Evolutionary conservation across 345 rosid species (phyloP), one percentile per base, ranked within the genome.

Genomic region (Anacardium occidentale): DNA sequence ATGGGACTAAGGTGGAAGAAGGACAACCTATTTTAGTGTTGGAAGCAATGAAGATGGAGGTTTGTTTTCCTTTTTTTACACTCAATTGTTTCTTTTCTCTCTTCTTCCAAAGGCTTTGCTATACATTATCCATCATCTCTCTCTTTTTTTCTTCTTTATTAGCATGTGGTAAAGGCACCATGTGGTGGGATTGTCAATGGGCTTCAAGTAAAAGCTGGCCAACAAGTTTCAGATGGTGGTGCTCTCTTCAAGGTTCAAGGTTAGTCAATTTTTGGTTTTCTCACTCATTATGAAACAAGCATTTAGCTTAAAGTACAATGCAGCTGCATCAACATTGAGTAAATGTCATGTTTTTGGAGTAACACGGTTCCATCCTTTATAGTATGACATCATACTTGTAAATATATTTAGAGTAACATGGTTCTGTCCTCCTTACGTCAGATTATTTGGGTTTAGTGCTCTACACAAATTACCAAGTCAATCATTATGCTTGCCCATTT

Each of bases 21-120:
- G 97, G 90, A 40, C 97, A 90, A 79, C 91, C 95, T 57, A 75
- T 92, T 20, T 69, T 94, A 70, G 97, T 94, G 78, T 75, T 94
- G 51, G 98, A 92, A 82, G 98, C 97, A 74, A 94, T 92, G 98
- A 94, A 94, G 85, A 94, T 94, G 98, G 98, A 94, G 98, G 98
- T 90, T 68, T 47, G 85, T 77, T 52, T 50, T 12, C 25, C 61
- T 58, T 40, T 71, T 13, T 34, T 62, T 66, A 54, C 47, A 37
- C 1, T 5, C 42, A 26, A 57, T 59, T 34, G 26, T 37, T 42
- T 55, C 0, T 9, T 66, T 75, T 20, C 20, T 42, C 59, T 5
- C 5, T 7, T 53, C 52, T 60, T 34, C 1, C 22, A 54, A 3
- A 69, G 71, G 22, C 53, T 51, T 54, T 59, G 56, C 67, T 68